Base-by-base conservation (phyloP, 2,329 filamentous ascomycete genomes). In the Colletotrichum lentis region DNA sequence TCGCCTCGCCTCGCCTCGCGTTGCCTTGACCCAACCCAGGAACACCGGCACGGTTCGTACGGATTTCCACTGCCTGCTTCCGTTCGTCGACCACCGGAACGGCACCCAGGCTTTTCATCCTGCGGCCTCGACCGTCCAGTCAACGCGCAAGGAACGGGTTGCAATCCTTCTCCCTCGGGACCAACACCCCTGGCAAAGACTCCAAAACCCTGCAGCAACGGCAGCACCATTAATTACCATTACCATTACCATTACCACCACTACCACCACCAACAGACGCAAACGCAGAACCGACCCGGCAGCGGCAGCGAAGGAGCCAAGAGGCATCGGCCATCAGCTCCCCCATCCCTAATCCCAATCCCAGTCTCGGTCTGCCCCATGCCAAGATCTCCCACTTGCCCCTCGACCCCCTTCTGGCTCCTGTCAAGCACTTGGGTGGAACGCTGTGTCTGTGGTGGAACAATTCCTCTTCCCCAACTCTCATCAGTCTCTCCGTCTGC, bases 401-500 rank as follows among this genome's bases (percentile, higher is more conserved):
- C 64, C 60, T 59, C 47, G 55, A 41, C 44, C 65, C 56, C 41
- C 46, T 68, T 57, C 62, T 37, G 61, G 41, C 49, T 69, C 57
- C 64, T 62, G 67, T 64, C 69, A 53, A 67, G 50, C 46, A 52
- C 55, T 56, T 50, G 44, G 49, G 58, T 71, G 64, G 63, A 70
- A 64, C 67, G 57, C 67, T 39, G 68, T 54, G 47, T 69, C 69
- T 71, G 63, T 71, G 69, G 69, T 71, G 69, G 69, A 71, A 71
- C 68, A 71, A 71, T 69, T 71, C 61, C 27, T 58, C 70, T 52
- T 63, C 55, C 64, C 59, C 57, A 57, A 69, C 57, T 64, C 66
- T 62, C 67, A 64, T 64, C 68, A 67, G 53, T 64, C 67, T 67
- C 58, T 64, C 64, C 68, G 56, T 68, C 65, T 67, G 68, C 61